These are phyloP conservation scores for Stephania yunnanensis DNA, from an alignment of 164 flowering plant species.

Conservation along the genomic window DNA sequence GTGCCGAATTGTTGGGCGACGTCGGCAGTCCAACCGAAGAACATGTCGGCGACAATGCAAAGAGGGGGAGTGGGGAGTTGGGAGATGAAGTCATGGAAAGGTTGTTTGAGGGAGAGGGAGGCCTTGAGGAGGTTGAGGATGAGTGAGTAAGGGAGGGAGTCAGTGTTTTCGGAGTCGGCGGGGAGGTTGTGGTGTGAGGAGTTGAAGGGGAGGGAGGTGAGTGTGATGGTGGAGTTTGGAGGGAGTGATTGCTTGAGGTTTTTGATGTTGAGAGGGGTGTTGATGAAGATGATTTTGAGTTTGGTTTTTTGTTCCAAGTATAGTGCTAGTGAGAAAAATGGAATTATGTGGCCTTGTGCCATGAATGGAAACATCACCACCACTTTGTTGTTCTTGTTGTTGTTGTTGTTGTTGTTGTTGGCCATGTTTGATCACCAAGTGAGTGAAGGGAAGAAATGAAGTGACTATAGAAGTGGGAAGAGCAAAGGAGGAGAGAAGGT, in stretches of 20 bases:
- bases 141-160: conserved; percentile 5
- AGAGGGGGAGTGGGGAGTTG: conserved; percentile 2
- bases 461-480: too few species aligned
- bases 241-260: not conserved
- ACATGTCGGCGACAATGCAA: conserved; percentile 8
- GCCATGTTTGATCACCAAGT: too few species aligned
- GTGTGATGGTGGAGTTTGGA: not conserved
- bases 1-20: conserved; percentile 1
- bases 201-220: not conserved
- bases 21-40: conserved; percentile 8
- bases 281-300: conserved; percentile 2
- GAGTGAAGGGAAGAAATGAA: too few species aligned
- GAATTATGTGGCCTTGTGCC: conserved; percentile 14
- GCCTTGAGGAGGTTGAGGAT: not conserved
- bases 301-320: not conserved
- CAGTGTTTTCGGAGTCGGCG: conserved; percentile 5
- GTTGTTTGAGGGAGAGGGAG: conserved; percentile 4
- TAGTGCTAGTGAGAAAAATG: conserved; percentile 2
- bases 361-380: conserved; percentile 6
- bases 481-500: too few species aligned
- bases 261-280: conserved; percentile 2
- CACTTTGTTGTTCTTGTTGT: too few species aligned
- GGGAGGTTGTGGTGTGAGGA: conserved; percentile 1
- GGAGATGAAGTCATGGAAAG: conserved; percentile 2
- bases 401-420: too few species aligned